A percentile compares a stretch with the other conserved stretches of the same genome.
phyloP scores from a whole-genome alignment of 805 yeast genomes.

The Ogataea salicorniae region DNA sequence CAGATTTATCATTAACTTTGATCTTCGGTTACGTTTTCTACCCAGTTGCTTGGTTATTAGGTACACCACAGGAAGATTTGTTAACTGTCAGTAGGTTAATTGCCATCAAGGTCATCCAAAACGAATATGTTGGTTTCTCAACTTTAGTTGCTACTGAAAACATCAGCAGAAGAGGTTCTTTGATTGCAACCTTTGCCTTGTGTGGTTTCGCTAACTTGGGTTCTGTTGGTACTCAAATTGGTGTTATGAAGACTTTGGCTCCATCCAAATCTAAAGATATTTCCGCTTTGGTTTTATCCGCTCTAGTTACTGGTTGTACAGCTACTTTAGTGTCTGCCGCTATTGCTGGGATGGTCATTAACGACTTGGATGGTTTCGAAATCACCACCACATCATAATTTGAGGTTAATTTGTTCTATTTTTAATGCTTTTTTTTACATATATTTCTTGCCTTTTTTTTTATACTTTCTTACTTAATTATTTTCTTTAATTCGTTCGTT shows the following conservation, averaged over 20 bases:
- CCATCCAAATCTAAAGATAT: slow-evolving; percentile 45
- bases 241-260: slow-evolving; percentile 54
- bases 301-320: slow-evolving; percentile 48
- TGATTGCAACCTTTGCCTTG: slow-evolving; percentile 56
- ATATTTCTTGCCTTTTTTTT: no score
- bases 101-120: slow-evolving; percentile 55
- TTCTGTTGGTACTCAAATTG: slow-evolving; percentile 55
- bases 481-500: not conserved
- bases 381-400: not conserved
- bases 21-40: slow-evolving; percentile 54
- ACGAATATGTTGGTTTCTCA: slow-evolving; percentile 54
- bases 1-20: slow-evolving; percentile 44
- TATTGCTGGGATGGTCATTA: slow-evolving; percentile 55
- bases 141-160: slow-evolving; percentile 28
- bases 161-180: slow-evolving; percentile 45
- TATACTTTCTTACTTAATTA: not conserved
- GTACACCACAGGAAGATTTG: slow-evolving; percentile 49
- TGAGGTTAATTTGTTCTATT: not conserved
- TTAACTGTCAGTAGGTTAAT: slow-evolving; percentile 46
- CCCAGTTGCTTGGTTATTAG: slow-evolving; percentile 56
- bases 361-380: slow-evolving; percentile 35
- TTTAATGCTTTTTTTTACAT: not conserved
- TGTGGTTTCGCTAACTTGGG: slow-evolving; percentile 64
- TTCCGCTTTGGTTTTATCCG: slow-evolving; percentile 40
- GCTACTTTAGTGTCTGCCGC: slow-evolving; percentile 46